Evolutionary conservation across 371 early-diverging fungal genomes (phyloP).

Genomic region (Mucor velutinosus): DNA sequence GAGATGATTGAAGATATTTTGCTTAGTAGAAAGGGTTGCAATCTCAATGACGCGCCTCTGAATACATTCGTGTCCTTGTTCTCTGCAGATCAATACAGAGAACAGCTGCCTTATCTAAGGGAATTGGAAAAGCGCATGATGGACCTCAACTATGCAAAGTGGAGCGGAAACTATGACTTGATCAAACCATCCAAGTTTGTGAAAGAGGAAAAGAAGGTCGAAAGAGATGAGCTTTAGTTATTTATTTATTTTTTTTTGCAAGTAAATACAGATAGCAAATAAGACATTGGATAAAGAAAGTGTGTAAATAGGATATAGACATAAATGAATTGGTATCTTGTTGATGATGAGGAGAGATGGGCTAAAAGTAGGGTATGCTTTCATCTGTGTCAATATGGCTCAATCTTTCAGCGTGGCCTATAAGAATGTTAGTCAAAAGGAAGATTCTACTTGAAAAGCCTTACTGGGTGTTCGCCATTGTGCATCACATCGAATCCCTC

Average conservation of each 20-base stretch:
- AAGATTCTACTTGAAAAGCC: not conserved
- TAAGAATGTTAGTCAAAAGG: not conserved
- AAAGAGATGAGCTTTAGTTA: slow-evolving; percentile 33
- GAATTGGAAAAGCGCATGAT: slow-evolving; percentile 38
- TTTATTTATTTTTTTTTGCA: not conserved
- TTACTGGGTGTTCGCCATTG: slow-evolving; percentile 27
- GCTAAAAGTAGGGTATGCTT: not conserved
- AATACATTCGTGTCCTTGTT: slow-evolving; percentile 28
- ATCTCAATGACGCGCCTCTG: slow-evolving; percentile 27
- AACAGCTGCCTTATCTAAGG: slow-evolving; percentile 25
- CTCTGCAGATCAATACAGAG: slow-evolving; percentile 24
- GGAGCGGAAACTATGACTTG: slow-evolving; percentile 18
- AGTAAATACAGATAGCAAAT: not conserved
- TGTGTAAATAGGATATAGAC: not conserved
- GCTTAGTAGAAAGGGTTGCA: slow-evolving; percentile 20
- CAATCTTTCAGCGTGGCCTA: slow-evolving; percentile 23
- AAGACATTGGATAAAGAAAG: not conserved
- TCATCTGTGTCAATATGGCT: slow-evolving; percentile 14
- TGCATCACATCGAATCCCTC: slow-evolving; percentile 18
- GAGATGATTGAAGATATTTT: slow-evolving; percentile 16
- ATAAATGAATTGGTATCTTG: not conserved
- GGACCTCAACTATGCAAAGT: slow-evolving; percentile 37
- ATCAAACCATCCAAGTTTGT: slow-evolving; percentile 11
- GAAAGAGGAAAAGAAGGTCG: not conserved
- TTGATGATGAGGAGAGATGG: not conserved